Conservation (phyloP, 495 filamentous ascomycete species). For the Aspergillus affinis region DNA sequence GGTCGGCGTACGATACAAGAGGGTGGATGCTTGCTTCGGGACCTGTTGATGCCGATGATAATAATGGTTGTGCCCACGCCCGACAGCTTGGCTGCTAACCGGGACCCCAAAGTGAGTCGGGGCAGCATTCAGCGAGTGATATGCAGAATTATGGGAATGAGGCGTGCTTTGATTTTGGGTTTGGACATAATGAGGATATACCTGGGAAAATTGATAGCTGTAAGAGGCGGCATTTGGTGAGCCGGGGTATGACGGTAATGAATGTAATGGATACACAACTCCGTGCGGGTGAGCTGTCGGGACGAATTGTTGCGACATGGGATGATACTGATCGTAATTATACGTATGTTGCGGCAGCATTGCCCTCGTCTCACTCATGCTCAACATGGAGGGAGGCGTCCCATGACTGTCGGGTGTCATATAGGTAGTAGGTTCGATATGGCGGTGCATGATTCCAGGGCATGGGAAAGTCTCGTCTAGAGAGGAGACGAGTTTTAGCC, state of each 20-base stretch:
- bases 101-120: not conserved
- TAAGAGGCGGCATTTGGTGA: conserved; percentile 24
- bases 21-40: not conserved
- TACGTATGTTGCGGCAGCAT: conserved; percentile 42
- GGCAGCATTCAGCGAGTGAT: not conserved
- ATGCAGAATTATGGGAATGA: not conserved
- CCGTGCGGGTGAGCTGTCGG: conserved; percentile 25
- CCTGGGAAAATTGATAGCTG: conserved; percentile 28
- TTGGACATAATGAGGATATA: conserved; percentile 29
- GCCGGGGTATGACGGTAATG: conserved; percentile 36
- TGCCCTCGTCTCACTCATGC: conserved; percentile 48
- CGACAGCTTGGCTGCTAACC: not conserved
- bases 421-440: conserved; percentile 22
- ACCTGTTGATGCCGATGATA: conserved; percentile 25
- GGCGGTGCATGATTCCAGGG: conserved; percentile 24
- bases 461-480: conserved; percentile 21
- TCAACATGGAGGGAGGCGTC: conserved; percentile 32
- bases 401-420: conserved; percentile 29
- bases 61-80: not conserved
- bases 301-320: conserved; percentile 35
- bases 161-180: not conserved
- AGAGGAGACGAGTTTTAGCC: conserved; percentile 16
- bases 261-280: conserved; percentile 39
- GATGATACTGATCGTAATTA: conserved; percentile 31
- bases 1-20: not conserved